Percentiles rank a stretch among this genome's conserved stretches.
Evolutionary conservation across 2,329 filamentous ascomycete genomes (phyloP).

Genomic region (Nemania serpens): DNA sequence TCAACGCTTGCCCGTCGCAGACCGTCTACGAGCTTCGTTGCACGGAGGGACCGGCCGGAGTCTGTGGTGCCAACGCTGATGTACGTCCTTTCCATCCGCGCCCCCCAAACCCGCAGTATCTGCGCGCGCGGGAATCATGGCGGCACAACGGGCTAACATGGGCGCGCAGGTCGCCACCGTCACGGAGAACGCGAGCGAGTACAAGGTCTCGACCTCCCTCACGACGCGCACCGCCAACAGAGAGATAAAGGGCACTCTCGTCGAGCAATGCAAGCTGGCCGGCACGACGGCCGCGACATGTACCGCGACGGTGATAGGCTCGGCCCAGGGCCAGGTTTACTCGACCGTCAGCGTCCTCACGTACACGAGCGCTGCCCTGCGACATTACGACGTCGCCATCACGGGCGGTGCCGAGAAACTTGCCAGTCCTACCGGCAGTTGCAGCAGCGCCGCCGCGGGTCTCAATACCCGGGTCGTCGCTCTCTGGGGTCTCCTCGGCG

Average conservation of each 20-base stretch:
- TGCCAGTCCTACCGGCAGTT: slow-evolving; percentile 19
- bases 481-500: slow-evolving; percentile 23
- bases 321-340: slow-evolving; percentile 11
- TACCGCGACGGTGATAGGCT: slow-evolving; percentile 1
- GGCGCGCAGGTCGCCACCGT: background rate
- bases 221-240: background rate
- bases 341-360: background rate
- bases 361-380: slow-evolving; percentile 1
- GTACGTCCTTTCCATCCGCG: slow-evolving; percentile 7
- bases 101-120: background rate
- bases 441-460: slow-evolving; percentile 13
- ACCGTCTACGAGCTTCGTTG: slow-evolving; percentile 22
- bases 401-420: slow-evolving; percentile 22
- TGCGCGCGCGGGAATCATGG: no score
- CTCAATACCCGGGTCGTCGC: slow-evolving; percentile 19
- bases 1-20: slow-evolving; percentile 5
- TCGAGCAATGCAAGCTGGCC: slow-evolving; percentile 16
- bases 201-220: slow-evolving; percentile 8
- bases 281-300: slow-evolving; percentile 21
- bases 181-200: slow-evolving; percentile 22
- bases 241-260: background rate
- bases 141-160: slow-evolving; percentile 2
- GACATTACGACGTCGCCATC: slow-evolving; percentile 9
- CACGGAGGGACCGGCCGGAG: slow-evolving; percentile 4
- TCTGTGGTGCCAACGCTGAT: slow-evolving; percentile 3